A percentile compares a stretch with the other conserved stretches of the same genome.
Evolutionary conservation across 1,139 yeast genomes (phyloP).

Genomic region (Taphrina pruni): DNA sequence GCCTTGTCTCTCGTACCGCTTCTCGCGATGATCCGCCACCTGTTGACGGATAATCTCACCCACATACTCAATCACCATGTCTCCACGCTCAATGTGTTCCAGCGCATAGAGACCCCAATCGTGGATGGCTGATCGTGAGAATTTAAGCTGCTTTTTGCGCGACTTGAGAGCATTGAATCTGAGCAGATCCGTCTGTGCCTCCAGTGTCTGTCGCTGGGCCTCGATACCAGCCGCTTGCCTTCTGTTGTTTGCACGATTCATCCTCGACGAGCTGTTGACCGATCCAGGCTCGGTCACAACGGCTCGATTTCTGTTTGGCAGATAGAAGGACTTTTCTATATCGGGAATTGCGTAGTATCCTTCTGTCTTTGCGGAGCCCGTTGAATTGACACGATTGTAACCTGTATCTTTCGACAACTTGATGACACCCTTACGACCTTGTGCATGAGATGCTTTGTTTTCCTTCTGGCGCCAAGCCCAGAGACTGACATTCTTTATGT

Average conservation of each 20-base stretch:
- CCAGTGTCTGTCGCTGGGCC: constrained; percentile 76
- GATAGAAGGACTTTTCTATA: constrained; percentile 70
- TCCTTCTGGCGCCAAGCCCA: constrained; percentile 73
- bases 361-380: constrained; percentile 74
- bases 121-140: constrained; percentile 95
- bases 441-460: constrained; percentile 47
- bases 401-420: constrained; percentile 49
- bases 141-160: constrained; percentile 90
- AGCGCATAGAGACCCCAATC: constrained; percentile 97
- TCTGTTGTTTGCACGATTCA: constrained; percentile 85
- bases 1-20: constrained; percentile 83
- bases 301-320: constrained; percentile 75
- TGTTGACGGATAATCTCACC: constrained; percentile 95
- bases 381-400: constrained; percentile 55
- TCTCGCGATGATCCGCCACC: constrained; percentile 91
- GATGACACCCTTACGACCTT: constrained; percentile 43
- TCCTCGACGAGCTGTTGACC: constrained; percentile 62
- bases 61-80: constrained; percentile 98
- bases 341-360: constrained; percentile 80
- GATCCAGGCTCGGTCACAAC: constrained; percentile 55
- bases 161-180: constrained; percentile 70
- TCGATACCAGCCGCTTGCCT: constrained; percentile 89
- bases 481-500: constrained; percentile 58
- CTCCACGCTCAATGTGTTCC: constrained; percentile 91
- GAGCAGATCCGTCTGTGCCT: constrained; percentile 75